phyloP scores from a whole-genome alignment of 129 eudicot species.

The Flaveria ramosissima region DNA sequence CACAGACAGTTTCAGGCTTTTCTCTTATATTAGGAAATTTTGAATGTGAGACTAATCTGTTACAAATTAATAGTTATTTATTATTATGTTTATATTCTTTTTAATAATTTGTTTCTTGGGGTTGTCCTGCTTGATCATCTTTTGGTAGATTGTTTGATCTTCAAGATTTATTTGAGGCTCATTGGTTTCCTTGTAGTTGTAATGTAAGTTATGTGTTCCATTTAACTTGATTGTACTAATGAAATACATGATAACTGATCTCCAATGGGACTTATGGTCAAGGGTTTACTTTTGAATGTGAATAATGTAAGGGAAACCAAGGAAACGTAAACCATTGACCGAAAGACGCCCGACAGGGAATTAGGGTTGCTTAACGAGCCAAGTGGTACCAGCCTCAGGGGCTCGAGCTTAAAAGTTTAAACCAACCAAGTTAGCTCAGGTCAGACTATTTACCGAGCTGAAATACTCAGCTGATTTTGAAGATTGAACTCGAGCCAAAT shows the following conservation, averaged over 20 bases:
- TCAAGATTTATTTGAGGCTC: conserved; percentile 2
- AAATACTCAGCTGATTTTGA: no score
- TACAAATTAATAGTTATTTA: conserved; percentile 7
- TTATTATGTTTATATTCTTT: neutral
- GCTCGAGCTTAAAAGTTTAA: no score
- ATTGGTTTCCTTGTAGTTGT: neutral
- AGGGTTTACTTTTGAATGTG: no score
- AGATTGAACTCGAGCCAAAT: no score
- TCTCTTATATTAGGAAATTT: conserved; percentile 16
- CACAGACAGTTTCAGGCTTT: conserved; percentile 11
- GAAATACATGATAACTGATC: neutral
- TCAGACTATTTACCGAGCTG: no score
- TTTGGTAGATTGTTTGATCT: neutral
- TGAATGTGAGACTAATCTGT: conserved; percentile 16
- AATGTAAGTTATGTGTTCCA: neutral
- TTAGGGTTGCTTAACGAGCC: no score
- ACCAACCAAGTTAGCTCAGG: no score
- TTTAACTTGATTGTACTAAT: neutral
- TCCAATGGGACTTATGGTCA: neutral
- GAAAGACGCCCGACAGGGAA: no score
- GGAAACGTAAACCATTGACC: no score
- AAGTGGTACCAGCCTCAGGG: no score
- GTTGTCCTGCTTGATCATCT: neutral
- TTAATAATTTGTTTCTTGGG: conserved; percentile 22
- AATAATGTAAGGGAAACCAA: no score